These are phyloP conservation scores for Candida quercuum DNA, from an alignment of 805 yeast species.

Conservation along the genomic window DNA sequence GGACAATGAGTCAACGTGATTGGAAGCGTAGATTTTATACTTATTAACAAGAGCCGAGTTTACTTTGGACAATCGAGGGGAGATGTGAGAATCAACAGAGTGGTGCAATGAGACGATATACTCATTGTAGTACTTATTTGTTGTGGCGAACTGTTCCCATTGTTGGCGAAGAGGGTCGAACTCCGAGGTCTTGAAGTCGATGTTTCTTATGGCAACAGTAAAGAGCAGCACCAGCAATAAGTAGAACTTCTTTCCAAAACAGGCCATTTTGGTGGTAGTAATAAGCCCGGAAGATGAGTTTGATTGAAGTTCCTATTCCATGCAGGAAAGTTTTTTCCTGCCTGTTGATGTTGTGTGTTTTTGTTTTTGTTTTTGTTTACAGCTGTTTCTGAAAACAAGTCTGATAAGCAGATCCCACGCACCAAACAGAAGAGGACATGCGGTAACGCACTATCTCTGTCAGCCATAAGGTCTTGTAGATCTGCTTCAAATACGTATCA, in stretches of 20 bases:
- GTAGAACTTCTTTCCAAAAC: constrained; percentile 8
- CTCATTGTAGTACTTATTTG: constrained; percentile 13
- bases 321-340: background rate
- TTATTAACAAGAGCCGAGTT: constrained; percentile 2
- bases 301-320: background rate
- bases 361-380: too few relatives aligned
- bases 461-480: too few relatives aligned
- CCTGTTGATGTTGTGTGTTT: background rate
- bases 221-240: constrained; percentile 11
- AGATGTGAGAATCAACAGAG: constrained; percentile 10
- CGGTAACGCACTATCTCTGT: too few relatives aligned
- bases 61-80: constrained; percentile 7
- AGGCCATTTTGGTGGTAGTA: constrained; percentile 9
- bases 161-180: constrained; percentile 19
- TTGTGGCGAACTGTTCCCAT: constrained; percentile 8
- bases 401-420: background rate
- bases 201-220: constrained; percentile 9
- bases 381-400: too few relatives aligned
- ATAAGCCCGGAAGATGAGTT: background rate
- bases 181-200: constrained; percentile 18
- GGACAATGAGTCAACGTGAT: constrained; percentile 7
- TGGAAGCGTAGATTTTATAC: constrained; percentile 10
- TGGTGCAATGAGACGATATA: constrained; percentile 15
- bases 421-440: too few relatives aligned
- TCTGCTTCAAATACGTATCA: too few relatives aligned